Evolutionary conservation across 257 asterid genomes (phyloP), one percentile per base, ranked within the genome.

Genomic region (Scutellaria minor): DNA sequence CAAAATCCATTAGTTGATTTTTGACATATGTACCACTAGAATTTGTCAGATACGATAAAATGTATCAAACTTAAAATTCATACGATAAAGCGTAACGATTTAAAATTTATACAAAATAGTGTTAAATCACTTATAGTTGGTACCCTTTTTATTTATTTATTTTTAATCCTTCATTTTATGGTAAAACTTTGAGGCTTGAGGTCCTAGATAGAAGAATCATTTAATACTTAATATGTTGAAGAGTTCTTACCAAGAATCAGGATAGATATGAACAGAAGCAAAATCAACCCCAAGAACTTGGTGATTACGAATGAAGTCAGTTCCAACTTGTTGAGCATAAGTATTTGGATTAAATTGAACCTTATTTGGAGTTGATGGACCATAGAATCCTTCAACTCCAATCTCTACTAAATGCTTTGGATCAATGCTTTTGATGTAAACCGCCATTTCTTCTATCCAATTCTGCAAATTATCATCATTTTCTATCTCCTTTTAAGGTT

Each of bases 271-370:
- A 68, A 81, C 97, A 6, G 97, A 94, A 51, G 98, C 98, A 77
- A 91, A 94, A 80, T 94, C 98, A 74, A 94, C 87, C 5, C 98
- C 97, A 57, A 91, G 90, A 89, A 84, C 92, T 81, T 85, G 96
- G 77, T 94, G 98, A 57, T 94, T 91, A 66, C 98, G 92, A 59
- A 94, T 88, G 81, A 94, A 94, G 77, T 94, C 98, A 0, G 97
- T 94, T 11, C 98, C 98, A 7, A 89, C 96, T 80, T 88, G 96
- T 67, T 91, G 96, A 55, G 96, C 88, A 60, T 84, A 86, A 14
- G 89, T 77, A 52, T 85, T 88, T 2, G 98, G 98, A 82, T 94
- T 94, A 58, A 81, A 59, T 20, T 86, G 97, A 78, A 84, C 83
- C 84, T 77, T 84, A 31, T 86, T 82, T 7, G 89, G 98, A 0